Evolutionary conservation across 176 grass and related monocot genomes (phyloP), one percentile per base, ranked within the genome.

Genomic region (Elymus sibiricus): DNA sequence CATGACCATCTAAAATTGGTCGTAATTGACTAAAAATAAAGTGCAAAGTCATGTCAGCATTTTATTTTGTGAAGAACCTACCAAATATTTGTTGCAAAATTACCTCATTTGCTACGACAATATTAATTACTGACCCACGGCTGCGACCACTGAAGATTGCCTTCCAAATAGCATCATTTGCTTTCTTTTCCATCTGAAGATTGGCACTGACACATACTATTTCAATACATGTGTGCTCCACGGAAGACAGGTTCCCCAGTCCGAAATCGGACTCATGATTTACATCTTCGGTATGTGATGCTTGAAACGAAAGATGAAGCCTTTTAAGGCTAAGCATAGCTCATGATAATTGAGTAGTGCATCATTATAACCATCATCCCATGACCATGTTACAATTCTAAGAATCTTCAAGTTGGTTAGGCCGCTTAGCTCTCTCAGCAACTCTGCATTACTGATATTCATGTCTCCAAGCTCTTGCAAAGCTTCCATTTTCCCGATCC

Each of bases 61-160:
- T n/a, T n/a, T n/a, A n/a, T n/a, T n/a, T n/a, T n/a, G n/a, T n/a
- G n/a, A n/a, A n/a, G n/a, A n/a, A n/a, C n/a, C n/a, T n/a, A n/a
- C n/a, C n/a, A n/a, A n/a, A n/a, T n/a, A n/a, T n/a, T n/a, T n/a
- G n/a, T n/a, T n/a, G n/a, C n/a, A n/a, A 1, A 82, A 9, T 86
- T 90, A 95, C 95, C 91, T 91, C 91, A 42, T 6, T 42, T 9
- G 9, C 5, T 6, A 42, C 40, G 6, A 2, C 40, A 42, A 42
- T 9, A 11, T 42, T 2, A 60, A 25, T 22, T 60, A 4, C 22
- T 60, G 58, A 9, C 56, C 17, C 56, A 8, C 2, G 6, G 22
- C 24, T 80, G 13, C 25, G 8, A 42, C 9, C 9, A 19, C n/a
- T 26, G 22, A 5, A 44, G 22, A 80, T 29, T 46, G 38, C 60